Percentiles rank a stretch among this genome's conserved stretches.
Evolutionary conservation across 176 grass and related monocot species (phyloP).

Genomic region (Oryza nivara): DNA sequence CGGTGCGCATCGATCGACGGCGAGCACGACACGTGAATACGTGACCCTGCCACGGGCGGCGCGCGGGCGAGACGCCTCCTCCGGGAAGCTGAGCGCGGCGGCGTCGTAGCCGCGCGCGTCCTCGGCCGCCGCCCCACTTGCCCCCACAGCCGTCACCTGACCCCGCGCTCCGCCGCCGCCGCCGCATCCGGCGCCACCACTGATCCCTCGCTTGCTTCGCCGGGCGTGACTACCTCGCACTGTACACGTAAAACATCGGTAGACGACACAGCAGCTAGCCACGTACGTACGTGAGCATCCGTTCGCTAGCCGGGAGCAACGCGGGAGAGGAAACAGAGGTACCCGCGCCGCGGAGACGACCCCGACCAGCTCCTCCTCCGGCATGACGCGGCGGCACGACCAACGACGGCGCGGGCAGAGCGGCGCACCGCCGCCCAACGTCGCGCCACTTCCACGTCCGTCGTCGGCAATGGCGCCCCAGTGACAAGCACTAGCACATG

Average conservation of each 20-base stretch:
- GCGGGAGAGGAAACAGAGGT: background rate
- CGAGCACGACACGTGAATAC: background rate
- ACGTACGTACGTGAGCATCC: background rate
- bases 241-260: too few relatives aligned
- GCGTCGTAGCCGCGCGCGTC: slow-evolving; percentile 58
- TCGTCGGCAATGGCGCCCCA: slow-evolving; percentile 17
- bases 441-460: background rate
- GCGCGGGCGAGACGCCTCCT: slow-evolving; percentile 23
- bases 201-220: background rate
- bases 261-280: background rate
- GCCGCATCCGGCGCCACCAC: background rate
- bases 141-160: slow-evolving; percentile 70
- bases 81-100: slow-evolving; percentile 67
- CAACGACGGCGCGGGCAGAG: background rate
- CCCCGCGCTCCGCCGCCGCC: slow-evolving; percentile 10
- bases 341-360: background rate
- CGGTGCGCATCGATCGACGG: background rate
- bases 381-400: background rate
- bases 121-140: slow-evolving; percentile 65
- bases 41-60: background rate
- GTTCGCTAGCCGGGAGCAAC: background rate
- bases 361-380: background rate
- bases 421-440: background rate
- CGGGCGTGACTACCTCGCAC: background rate
- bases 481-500: too few relatives aligned